phyloP scores from a whole-genome alignment of 129 eudicot species.

The Pulicaria dysenterica region DNA sequence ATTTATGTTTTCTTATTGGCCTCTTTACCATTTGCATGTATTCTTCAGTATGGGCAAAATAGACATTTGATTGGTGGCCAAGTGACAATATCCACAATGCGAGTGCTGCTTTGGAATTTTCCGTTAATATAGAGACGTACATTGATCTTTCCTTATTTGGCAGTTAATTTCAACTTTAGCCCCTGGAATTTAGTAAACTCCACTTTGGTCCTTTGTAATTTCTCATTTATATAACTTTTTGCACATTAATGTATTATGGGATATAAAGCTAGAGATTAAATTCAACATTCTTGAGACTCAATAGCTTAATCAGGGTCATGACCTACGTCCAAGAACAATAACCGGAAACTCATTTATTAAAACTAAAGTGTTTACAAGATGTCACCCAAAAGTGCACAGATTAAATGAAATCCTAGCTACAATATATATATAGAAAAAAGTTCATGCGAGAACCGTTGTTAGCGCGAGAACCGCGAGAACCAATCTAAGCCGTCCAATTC shows the following conservation, averaged over 20 bases:
- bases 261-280: too few relatives aligned
- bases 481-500: too few relatives aligned
- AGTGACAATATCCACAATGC: slow-evolving; percentile 24
- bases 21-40: slow-evolving; percentile 17
- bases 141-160: slow-evolving; percentile 6
- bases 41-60: slow-evolving; percentile 1
- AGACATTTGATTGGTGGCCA: slow-evolving; percentile 25
- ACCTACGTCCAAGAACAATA: too few relatives aligned
- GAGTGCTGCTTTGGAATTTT: slow-evolving; percentile 14
- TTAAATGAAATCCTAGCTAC: too few relatives aligned
- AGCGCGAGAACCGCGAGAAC: too few relatives aligned
- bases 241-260: background rate
- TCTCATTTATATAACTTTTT: background rate
- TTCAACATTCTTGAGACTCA: too few relatives aligned
- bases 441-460: too few relatives aligned
- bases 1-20: background rate
- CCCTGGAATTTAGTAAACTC: background rate
- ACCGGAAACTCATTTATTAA: too few relatives aligned
- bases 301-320: too few relatives aligned
- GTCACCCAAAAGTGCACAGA: too few relatives aligned
- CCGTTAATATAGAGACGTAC: slow-evolving; percentile 9
- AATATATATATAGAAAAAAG: too few relatives aligned
- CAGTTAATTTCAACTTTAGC: background rate
- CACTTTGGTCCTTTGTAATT: background rate
- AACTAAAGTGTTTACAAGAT: too few relatives aligned